Conservation (phyloP, 2,329 filamentous ascomycete species). For the Mycosphaerelloides madeirae region DNA sequence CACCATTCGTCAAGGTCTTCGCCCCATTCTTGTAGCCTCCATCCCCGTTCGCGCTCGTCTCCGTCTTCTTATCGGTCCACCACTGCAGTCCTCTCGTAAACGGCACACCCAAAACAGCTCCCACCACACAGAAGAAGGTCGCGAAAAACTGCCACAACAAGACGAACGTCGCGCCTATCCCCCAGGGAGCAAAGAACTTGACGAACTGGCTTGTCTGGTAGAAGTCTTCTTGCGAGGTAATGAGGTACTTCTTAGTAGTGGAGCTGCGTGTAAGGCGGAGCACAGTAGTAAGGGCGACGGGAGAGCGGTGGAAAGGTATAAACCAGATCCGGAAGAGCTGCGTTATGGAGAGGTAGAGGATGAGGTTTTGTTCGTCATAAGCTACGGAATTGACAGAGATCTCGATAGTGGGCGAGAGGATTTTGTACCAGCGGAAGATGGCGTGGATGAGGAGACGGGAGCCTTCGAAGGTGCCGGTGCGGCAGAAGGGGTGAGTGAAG, state of each 20-base stretch:
- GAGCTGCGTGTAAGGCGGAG: slow-evolving; percentile 25
- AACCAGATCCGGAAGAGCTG: slow-evolving; percentile 76
- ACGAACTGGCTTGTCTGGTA: slow-evolving; percentile 74
- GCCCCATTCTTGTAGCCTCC: background rate
- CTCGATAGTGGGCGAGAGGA: slow-evolving; percentile 69
- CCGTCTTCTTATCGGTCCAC: slow-evolving; percentile 2
- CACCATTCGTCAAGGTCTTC: background rate
- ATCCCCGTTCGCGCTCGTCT: slow-evolving; percentile 3
- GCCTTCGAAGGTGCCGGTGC: slow-evolving; percentile 55
- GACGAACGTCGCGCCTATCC: slow-evolving; percentile 44
- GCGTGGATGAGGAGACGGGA: slow-evolving; percentile 63
- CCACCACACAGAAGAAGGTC: slow-evolving; percentile 60
- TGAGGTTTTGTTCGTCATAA: slow-evolving; percentile 60
- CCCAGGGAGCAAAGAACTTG: slow-evolving; percentile 63
- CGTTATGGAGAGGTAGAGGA: slow-evolving; percentile 68
- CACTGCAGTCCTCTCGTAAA: slow-evolving; percentile 33
- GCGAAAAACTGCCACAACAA: slow-evolving; percentile 61
- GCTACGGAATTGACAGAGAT: slow-evolving; percentile 64
- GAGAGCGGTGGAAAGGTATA: slow-evolving; percentile 66
- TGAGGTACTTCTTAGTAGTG: slow-evolving; percentile 54
- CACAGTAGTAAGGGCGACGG: slow-evolving; percentile 32
- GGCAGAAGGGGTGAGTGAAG: slow-evolving; percentile 75
- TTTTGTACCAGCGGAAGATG: slow-evolving; percentile 81
- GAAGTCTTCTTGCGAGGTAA: slow-evolving; percentile 71
- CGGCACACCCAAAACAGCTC: slow-evolving; percentile 49